Evolutionary conservation across 352 stramenopile genomes (phyloP).

Genomic region (Blastocystis sp.): DNA sequence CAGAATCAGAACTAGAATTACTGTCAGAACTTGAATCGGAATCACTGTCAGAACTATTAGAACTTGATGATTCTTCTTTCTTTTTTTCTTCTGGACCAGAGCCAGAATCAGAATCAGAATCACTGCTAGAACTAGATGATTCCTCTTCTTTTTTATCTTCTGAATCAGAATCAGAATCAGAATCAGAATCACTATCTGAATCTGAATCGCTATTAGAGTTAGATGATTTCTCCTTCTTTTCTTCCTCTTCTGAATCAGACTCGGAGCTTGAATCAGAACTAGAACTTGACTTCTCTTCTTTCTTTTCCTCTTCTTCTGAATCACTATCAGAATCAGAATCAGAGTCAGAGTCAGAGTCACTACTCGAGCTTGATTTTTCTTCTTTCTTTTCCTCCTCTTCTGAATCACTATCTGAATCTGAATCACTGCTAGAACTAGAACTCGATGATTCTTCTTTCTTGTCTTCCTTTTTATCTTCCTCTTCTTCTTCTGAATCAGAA

Average conservation of each 20-base stretch:
- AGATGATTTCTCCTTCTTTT: slow-evolving; percentile 59
- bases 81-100: background rate
- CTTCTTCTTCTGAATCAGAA: background rate
- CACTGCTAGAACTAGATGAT: background rate
- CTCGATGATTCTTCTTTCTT: slow-evolving; percentile 34
- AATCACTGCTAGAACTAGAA: background rate
- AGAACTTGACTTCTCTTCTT: slow-evolving; percentile 51
- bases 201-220: background rate
- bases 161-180: background rate
- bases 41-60: background rate
- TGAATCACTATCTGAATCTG: background rate
- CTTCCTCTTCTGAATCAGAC: slow-evolving; percentile 21
- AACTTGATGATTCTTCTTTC: background rate
- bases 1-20: slow-evolving; percentile 70
- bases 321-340: too few relatives aligned
- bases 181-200: background rate
- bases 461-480: slow-evolving; percentile 38
- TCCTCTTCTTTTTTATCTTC: background rate
- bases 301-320: slow-evolving; percentile 43
- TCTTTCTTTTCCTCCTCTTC: background rate
- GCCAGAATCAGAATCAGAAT: background rate
- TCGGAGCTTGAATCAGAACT: background rate
- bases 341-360: background rate
- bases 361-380: background rate
- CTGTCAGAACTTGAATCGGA: slow-evolving; percentile 65